These are phyloP conservation scores for Letharia columbiana DNA, from an alignment of 495 filamentous ascomycete genomes.

Conservation along the genomic window DNA sequence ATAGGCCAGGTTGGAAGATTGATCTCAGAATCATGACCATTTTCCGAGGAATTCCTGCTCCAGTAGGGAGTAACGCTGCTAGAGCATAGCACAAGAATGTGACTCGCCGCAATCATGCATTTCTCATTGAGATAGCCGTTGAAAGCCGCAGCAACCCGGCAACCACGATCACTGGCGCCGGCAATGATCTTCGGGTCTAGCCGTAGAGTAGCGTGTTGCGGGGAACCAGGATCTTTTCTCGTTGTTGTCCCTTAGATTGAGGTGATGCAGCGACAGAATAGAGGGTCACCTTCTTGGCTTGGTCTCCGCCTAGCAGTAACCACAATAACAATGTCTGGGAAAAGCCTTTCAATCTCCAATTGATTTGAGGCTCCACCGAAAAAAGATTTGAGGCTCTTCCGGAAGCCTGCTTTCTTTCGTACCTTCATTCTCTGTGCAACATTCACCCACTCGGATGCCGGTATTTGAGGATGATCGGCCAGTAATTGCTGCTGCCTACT, in stretches of 20 bases:
- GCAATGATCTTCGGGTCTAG: not conserved
- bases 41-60: not conserved
- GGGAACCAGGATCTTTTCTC: not conserved
- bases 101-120: not conserved
- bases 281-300: not conserved
- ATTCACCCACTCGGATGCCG: not conserved
- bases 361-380: not conserved
- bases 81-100: not conserved
- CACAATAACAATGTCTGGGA: not conserved
- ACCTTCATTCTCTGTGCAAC: not conserved
- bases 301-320: not conserved
- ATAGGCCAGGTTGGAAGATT: not conserved
- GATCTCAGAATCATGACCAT: not conserved
- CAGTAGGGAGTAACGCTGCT: not conserved
- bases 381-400: not conserved
- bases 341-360: not conserved
- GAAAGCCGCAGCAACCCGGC: not conserved
- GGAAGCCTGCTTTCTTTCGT: not conserved
- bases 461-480: not conserved
- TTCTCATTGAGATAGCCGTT: not conserved
- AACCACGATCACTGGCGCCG: not conserved
- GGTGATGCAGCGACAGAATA: not conserved
- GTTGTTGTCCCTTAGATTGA: not conserved
- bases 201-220: not conserved
- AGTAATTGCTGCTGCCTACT: not conserved